A percentile compares a stretch with the other conserved stretches of the same genome.
Conservation (phyloP, 345 rosid genomes). For the Mallotus nudiflorus region DNA sequence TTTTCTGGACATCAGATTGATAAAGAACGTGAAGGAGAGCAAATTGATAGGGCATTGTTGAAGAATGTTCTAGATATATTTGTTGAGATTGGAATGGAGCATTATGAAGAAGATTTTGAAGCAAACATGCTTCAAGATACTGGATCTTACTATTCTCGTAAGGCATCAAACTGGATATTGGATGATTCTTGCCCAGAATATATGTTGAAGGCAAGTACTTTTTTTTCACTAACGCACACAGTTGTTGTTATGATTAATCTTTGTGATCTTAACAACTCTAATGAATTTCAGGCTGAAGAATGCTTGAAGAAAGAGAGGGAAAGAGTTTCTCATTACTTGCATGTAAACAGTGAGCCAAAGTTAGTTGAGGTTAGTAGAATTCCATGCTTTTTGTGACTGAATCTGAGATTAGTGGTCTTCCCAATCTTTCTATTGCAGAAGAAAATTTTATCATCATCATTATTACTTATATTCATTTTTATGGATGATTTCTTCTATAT, state of each 20-base stretch:
- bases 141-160: constrained; percentile 76
- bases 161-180: constrained; percentile 82
- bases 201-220: constrained; percentile 64
- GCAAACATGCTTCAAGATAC: constrained; percentile 62
- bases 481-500: neutral
- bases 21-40: constrained; percentile 89
- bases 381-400: neutral
- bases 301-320: constrained; percentile 90
- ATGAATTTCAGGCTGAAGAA: constrained; percentile 75
- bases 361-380: constrained; percentile 78
- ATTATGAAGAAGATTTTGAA: constrained; percentile 81
- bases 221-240: neutral
- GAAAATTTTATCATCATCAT: too few species aligned
- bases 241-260: neutral
- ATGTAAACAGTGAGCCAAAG: constrained; percentile 82
- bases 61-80: constrained; percentile 78
- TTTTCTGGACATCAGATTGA: constrained; percentile 50
- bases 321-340: constrained; percentile 85
- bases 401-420: neutral
- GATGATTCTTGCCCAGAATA: constrained; percentile 83
- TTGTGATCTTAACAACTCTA: neutral
- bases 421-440: too few species aligned
- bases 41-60: constrained; percentile 71
- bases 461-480: too few species aligned
- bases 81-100: constrained; percentile 85